Base-by-base conservation (phyloP, 306 rosid genomes). In the Vigna unguiculata region DNA sequence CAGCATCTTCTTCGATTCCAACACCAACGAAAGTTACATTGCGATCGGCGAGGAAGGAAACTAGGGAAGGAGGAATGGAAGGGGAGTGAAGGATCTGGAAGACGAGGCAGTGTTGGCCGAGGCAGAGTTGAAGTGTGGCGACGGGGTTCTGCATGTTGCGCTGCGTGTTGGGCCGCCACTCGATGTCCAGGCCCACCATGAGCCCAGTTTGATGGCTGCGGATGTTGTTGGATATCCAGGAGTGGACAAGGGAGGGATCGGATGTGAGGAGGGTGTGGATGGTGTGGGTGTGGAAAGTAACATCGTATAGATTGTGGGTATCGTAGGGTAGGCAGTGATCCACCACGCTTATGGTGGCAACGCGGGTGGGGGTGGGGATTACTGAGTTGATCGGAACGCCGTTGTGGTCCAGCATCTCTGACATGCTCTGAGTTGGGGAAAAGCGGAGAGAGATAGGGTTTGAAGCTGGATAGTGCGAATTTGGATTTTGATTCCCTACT, bases 161-260 rank as follows among this genome's bases (percentile, higher is more conserved):
- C 1, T 22, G 71, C 34, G 54, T 46, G 77, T 85, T 85, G n/a
- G 88, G 88, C n/a, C 85, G 88, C 88, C 85, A 85, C 71, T 85
- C 88, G 4, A 85, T 11, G 63, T 85, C 88, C 5, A 85, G 79
- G 68, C 88, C 88, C 17, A 77, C 81, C 9, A 47, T 24, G 25
- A 34, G 53, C 17, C 25, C 9, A 28, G 32, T 4, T 28, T 28
- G 41, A 7, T 36, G 1, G 41, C 41, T 36, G 41, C 9, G 41
- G 41, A 36, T 5, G 9, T 36, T 36, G 41, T 8, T 36, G 9
- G 78, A 11, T 58, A 86, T 45, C 90, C 90, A 86, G 1, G 53
- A 2, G 25, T 78, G 34, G 9, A 86, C 87, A 20, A 20, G 9
- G 76, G 82, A 60, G 24, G 86, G 82, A 3, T 36, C 3, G 10